Conservation (phyloP, 306 rosid genomes). For the Crataegus laevigata region DNA sequence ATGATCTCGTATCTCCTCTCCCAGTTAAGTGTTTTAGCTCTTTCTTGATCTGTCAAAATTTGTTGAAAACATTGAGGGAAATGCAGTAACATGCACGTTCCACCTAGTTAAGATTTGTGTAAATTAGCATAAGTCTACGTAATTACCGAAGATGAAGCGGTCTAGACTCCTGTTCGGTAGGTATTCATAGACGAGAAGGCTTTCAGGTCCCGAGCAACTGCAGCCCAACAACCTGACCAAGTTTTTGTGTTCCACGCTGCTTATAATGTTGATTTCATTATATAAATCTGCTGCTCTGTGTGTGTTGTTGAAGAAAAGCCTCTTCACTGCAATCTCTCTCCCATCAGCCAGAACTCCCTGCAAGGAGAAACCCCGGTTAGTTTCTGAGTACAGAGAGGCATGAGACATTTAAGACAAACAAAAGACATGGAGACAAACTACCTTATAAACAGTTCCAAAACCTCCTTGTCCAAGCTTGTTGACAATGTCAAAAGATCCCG, state of each 20-base stretch:
- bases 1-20: slow-evolving; percentile 67
- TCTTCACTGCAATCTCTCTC: slow-evolving; percentile 87
- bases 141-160: slow-evolving; percentile 69
- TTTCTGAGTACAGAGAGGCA: neutral
- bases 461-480: slow-evolving; percentile 98
- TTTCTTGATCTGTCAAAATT: slow-evolving; percentile 39
- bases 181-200: slow-evolving; percentile 80
- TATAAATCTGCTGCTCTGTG: slow-evolving; percentile 83
- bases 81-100: neutral
- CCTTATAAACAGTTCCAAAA: slow-evolving; percentile 90
- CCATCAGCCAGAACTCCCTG: slow-evolving; percentile 81
- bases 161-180: slow-evolving; percentile 82
- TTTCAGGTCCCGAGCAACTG: slow-evolving; percentile 93
- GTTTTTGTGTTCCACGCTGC: slow-evolving; percentile 79
- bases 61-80: neutral
- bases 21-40: slow-evolving; percentile 65
- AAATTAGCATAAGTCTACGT: neutral
- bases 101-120: neutral
- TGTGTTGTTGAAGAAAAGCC: slow-evolving; percentile 73
- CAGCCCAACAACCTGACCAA: slow-evolving; percentile 80
- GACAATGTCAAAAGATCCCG: slow-evolving; percentile 42
- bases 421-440: slow-evolving; percentile 19
- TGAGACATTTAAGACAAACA: neutral
- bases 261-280: slow-evolving; percentile 81
- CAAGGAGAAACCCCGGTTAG: neutral